These are phyloP conservation scores for Bullera alba DNA, from an alignment of 768 basidiomycete species.

Conservation along the genomic window DNA sequence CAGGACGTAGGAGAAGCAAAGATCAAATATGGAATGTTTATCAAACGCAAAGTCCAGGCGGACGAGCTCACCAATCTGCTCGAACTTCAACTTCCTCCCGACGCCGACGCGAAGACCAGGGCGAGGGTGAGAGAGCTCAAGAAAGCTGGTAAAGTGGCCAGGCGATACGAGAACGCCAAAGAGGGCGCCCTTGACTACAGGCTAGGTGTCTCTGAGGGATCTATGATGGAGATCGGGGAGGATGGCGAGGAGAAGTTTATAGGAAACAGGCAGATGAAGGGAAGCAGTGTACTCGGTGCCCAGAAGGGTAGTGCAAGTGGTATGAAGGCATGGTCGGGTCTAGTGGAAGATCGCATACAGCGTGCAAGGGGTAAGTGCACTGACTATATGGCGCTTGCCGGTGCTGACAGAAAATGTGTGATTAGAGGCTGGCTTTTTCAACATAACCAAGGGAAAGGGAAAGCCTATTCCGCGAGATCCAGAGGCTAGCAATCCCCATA, in stretches of 20 bases:
- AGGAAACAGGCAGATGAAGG: slow-evolving; percentile 48
- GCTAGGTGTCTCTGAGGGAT: slow-evolving; percentile 49
- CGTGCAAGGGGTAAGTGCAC: slow-evolving; percentile 21
- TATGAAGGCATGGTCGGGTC: slow-evolving; percentile 65
- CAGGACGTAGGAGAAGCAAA: slow-evolving; percentile 15
- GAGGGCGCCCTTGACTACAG: slow-evolving; percentile 73
- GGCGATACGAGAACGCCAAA: slow-evolving; percentile 57
- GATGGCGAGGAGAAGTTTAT: slow-evolving; percentile 25
- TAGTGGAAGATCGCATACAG: slow-evolving; percentile 74
- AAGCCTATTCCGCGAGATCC: slow-evolving; percentile 50
- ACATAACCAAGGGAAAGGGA: slow-evolving; percentile 63
- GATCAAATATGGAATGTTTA: slow-evolving; percentile 41
- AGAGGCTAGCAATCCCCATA: slow-evolving; percentile 59
- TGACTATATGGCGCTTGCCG: too few species aligned
- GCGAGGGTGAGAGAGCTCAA: slow-evolving; percentile 48
- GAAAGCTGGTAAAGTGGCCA: slow-evolving; percentile 55
- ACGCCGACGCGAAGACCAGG: slow-evolving; percentile 40
- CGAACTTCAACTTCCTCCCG: slow-evolving; percentile 29
- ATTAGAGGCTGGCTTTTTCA: slow-evolving; percentile 60
- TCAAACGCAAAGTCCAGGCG: slow-evolving; percentile 20
- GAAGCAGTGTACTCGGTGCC: slow-evolving; percentile 37
- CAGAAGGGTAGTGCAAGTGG: slow-evolving; percentile 50
- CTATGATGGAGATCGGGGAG: slow-evolving; percentile 6
- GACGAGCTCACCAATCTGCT: slow-evolving; percentile 28
- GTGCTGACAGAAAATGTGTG: neutral